Evolutionary conservation across 106 monocot genomes (phyloP), one percentile per base, ranked within the genome.

Genomic region (Platanthera zijinensis): DNA sequence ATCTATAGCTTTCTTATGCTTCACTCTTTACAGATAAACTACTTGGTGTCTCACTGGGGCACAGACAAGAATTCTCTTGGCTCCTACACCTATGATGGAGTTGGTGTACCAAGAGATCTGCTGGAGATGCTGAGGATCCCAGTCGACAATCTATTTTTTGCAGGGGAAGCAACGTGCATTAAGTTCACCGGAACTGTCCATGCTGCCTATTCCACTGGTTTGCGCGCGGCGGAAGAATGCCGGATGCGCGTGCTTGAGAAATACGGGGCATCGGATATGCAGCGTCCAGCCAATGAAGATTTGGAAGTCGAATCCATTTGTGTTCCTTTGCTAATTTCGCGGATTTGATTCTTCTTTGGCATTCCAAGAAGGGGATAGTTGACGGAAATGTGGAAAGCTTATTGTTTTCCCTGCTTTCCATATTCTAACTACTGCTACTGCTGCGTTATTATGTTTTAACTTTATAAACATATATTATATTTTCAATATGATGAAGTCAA

Each of bases 81-180:
- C 48, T 90, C 94, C 18, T 94, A 94, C 75, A 88, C 79, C 62
- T 88, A 88, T 54, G 90, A 85, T 15, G 77, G 74, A 4, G 83
- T 94, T 7, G 86, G 85, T 25, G 89, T 84, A 64, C 50, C 88
- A 5, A 85, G 83, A 22, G 85, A 80, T 10, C 81, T 89, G 7
- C 86, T 78, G 8, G 94, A 90, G 83, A 81, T 77, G 79, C 70
- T 94, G 50, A 69, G 94, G 15, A 87, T 94, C 69, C 94, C 90
- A 5, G 90, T 90, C 7, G 94, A 94, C 85, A 94, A 94, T 72
- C 86, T 94, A 18, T 94, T 94, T 83, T 94, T 94, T 72, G 90
- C 90, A 0, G 94, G 94, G 53, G 94, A 94, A 52, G 94, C 94
- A n/a, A 90, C 94, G 8, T 88, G 94, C 78, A 74, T 87, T 45